These are phyloP conservation scores for Rhizopus delemar DNA, from an alignment of 371 early-diverging fungal genomes.

Conservation along the genomic window DNA sequence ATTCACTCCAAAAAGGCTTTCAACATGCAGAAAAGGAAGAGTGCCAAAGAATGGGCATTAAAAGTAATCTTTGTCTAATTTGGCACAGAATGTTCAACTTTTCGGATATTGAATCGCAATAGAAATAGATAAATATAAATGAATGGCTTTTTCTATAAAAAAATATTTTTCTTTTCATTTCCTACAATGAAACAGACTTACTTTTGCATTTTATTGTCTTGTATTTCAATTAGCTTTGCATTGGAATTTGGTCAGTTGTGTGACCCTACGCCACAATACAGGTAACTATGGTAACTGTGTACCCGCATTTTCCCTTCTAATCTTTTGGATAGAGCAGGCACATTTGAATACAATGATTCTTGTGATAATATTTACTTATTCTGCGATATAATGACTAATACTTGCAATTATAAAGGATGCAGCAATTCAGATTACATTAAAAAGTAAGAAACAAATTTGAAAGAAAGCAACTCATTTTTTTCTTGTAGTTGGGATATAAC, in stretches of 20 bases:
- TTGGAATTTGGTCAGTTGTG: slow-evolving; percentile 33
- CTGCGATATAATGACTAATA: slow-evolving; percentile 30
- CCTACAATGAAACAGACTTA: not conserved
- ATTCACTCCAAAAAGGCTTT: too few species aligned
- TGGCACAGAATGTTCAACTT: too few species aligned
- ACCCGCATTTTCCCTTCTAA: not conserved
- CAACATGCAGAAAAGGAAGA: too few species aligned
- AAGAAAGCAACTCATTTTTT: not conserved
- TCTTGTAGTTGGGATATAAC: slow-evolving; percentile 33
- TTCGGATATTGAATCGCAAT: too few species aligned
- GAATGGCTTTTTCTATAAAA: too few species aligned
- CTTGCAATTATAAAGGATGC: slow-evolving; percentile 48
- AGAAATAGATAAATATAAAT: too few species aligned
- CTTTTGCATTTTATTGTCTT: not conserved
- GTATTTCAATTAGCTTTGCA: slow-evolving; percentile 11
- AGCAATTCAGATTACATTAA: slow-evolving; percentile 43
- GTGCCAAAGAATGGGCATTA: too few species aligned
- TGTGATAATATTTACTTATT: slow-evolving; percentile 44
- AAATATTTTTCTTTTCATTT: slow-evolving; percentile 6
- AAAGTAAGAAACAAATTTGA: slow-evolving; percentile 26
- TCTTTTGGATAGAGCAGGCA: slow-evolving; percentile 31
- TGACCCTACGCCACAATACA: slow-evolving; percentile 36
- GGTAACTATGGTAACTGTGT: slow-evolving; percentile 17
- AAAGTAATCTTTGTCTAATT: too few species aligned
- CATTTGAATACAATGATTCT: slow-evolving; percentile 35